phyloP scores from a whole-genome alignment of 768 basidiomycete species.

The Boletus rubropictus region DNA sequence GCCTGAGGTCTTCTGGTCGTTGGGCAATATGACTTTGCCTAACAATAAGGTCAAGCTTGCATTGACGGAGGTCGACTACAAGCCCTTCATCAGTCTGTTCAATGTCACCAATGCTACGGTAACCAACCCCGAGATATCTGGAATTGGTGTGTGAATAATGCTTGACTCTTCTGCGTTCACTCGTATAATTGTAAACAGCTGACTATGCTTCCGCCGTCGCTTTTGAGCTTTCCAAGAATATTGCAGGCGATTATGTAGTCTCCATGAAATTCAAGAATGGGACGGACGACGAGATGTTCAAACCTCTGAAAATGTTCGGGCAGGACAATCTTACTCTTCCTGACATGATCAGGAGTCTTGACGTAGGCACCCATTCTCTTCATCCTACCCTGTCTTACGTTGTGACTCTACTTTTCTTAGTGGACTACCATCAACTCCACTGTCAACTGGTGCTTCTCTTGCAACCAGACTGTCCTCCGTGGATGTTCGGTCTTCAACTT shows the following conservation, averaged over 20 bases:
- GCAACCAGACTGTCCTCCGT: conserved; percentile 30
- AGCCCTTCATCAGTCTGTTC: conserved; percentile 85
- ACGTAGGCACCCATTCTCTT: conserved; percentile 7
- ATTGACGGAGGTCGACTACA: conserved; percentile 75
- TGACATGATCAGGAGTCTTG: conserved; percentile 13
- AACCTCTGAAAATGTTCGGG: conserved; percentile 65
- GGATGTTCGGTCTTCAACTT: conserved; percentile 30
- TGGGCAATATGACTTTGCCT: conserved; percentile 71
- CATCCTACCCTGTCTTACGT: neutral
- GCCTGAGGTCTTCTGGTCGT: conserved; percentile 61
- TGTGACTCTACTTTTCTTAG: conserved; percentile 5
- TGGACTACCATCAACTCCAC: conserved; percentile 28
- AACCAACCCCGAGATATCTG: conserved; percentile 54
- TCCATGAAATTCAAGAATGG: conserved; percentile 83
- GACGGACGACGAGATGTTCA: conserved; percentile 47
- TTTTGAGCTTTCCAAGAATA: conserved; percentile 60
- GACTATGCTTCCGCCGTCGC: conserved; percentile 68
- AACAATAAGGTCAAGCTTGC: conserved; percentile 72
- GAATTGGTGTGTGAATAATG: conserved; percentile 49
- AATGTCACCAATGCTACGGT: conserved; percentile 61
- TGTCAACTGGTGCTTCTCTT: conserved; percentile 30
- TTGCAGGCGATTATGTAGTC: conserved; percentile 64
- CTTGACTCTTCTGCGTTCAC: neutral
- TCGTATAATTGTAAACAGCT: conserved; percentile 37
- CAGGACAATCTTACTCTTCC: conserved; percentile 21